Evolutionary conservation across 2,329 filamentous ascomycete genomes (phyloP).

Genomic region (Penicillium sp.): DNA sequence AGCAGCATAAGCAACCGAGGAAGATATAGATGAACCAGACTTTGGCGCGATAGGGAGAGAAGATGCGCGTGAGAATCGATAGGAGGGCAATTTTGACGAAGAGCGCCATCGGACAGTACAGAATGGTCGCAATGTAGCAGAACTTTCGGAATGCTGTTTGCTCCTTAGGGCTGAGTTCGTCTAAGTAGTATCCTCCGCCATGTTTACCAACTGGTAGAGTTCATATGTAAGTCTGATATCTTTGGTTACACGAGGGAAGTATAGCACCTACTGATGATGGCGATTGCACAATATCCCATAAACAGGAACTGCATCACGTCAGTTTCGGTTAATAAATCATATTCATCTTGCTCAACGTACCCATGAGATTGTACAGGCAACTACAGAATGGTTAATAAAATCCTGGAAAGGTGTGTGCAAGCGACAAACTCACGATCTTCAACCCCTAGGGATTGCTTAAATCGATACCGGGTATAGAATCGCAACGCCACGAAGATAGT

Average conservation of each 20-base stretch:
- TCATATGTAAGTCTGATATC: background rate
- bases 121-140: conserved; percentile 38
- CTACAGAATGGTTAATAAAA: conserved; percentile 16
- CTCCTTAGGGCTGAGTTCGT: conserved; percentile 22
- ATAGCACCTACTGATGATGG: conserved; percentile 25
- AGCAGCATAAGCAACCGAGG: conserved; percentile 33
- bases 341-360: conserved; percentile 8
- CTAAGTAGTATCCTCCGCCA: conserved; percentile 37
- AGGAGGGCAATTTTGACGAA: conserved; percentile 40
- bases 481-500: conserved; percentile 33
- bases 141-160: conserved; percentile 31
- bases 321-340: background rate
- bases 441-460: conserved; percentile 29
- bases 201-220: conserved; percentile 27
- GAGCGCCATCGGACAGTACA: conserved; percentile 44
- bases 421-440: conserved; percentile 35
- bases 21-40: conserved; percentile 37
- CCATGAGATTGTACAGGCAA: conserved; percentile 19
- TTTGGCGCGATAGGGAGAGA: conserved; percentile 35
- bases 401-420: background rate
- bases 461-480: conserved; percentile 31
- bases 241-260: background rate
- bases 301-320: conserved; percentile 24
- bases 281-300: conserved; percentile 35
- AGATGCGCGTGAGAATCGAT: conserved; percentile 40